phyloP scores from a whole-genome alignment of 2,329 filamentous ascomycete species.

The Aspergillus sp. region DNA sequence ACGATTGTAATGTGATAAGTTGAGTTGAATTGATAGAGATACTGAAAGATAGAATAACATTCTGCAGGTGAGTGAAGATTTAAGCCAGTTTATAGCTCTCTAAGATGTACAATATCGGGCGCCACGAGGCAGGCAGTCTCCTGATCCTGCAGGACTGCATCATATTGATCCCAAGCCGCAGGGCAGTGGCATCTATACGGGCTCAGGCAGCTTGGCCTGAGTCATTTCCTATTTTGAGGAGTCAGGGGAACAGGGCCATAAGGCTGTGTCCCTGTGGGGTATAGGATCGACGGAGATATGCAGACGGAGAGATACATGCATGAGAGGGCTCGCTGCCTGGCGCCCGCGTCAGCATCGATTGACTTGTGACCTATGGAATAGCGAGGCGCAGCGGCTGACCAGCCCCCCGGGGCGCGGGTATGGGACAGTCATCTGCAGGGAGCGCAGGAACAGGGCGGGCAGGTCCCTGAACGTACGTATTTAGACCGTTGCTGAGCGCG shows the following conservation, averaged over 20 bases:
- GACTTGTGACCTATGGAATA: slow-evolving; percentile 22
- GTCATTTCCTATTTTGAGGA: slow-evolving; percentile 18
- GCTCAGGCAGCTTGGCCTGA: slow-evolving; percentile 14
- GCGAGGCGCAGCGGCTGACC: slow-evolving; percentile 10
- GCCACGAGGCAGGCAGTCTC: slow-evolving; percentile 7
- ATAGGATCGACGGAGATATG: slow-evolving; percentile 2
- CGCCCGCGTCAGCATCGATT: slow-evolving; percentile 19
- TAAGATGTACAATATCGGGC: background rate
- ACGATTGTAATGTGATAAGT: background rate
- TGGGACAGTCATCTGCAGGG: background rate
- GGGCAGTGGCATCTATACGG: slow-evolving; percentile 17
- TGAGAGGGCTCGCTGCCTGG: slow-evolving; percentile 14
- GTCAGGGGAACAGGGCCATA: slow-evolving; percentile 21
- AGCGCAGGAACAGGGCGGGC: slow-evolving; percentile 1
- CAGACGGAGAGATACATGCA: slow-evolving; percentile 1
- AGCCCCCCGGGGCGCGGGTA: background rate
- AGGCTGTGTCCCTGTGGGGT: slow-evolving; percentile 5
- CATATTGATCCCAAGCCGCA: slow-evolving; percentile 16
- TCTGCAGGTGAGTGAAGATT: background rate
- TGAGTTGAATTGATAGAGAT: background rate
- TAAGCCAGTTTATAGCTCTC: background rate
- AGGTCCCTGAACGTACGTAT: background rate
- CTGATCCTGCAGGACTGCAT: slow-evolving; percentile 15
- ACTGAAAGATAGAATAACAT: background rate
- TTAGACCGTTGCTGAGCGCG: background rate